Evolutionary conservation across 139 green algal genomes (phyloP), one percentile per base, ranked within the genome.

Genomic region (Picochlorum sp.): DNA sequence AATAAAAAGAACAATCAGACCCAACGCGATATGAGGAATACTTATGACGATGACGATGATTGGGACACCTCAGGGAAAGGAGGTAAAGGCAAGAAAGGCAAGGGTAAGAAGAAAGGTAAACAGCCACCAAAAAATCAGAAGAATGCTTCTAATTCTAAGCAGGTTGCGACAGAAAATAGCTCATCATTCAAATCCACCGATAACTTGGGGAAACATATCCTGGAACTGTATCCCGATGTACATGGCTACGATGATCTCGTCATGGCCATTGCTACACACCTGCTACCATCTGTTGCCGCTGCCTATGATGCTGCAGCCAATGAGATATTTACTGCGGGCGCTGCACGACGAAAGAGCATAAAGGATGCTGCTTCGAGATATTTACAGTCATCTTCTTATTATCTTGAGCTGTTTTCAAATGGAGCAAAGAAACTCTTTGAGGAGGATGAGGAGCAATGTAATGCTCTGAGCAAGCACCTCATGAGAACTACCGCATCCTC

Each of bases 241-340:
- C 60, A 80, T 33, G 74, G 63, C 9, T 73, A 68, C 30, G 81
- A 79, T 2, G 47, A 53, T 25, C 52, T 89, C 7, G 65, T 67
- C 16, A 12, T 45, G 2, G 62, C 55, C 1, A 25, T 84, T 3
- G 77, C 73, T 6, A 54, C 63, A 37, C 37, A 76, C 41, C 51
- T 94, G 13, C 60, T 74, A 22, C 69, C 68, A 1, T 58, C 64
- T 9, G 78, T 78, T 2, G 39, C 88, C n/a, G 55, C 65, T 13
- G 78, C 76, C 43, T 89, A 81, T 39, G 77, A 85, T 35, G 57
- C 66, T 9, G 68, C 75, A 4, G 72, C 88, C 44, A 31, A 69
- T 8, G 79, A 68, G 3, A 82, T 82, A 22, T 85, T 91, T 55
- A 81, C 70, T 8, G 75, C 82, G 22, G 78, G 80, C 6, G 81